phyloP scores from a whole-genome alignment of 2,329 filamentous ascomycete genomes.

The Colletotrichum somersetense region DNA sequence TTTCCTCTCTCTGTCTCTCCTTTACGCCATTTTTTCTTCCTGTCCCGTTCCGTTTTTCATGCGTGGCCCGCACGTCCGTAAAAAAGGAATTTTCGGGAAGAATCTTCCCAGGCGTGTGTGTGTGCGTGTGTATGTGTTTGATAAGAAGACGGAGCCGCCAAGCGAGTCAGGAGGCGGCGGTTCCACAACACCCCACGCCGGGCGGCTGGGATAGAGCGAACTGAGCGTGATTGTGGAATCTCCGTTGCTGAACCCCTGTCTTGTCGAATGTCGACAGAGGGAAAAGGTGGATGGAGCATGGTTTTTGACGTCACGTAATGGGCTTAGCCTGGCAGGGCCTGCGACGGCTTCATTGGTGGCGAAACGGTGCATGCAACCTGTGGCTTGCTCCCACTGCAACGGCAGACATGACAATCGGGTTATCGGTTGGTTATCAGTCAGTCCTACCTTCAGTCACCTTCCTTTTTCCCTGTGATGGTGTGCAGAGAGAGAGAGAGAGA shows the following conservation, averaged over 20 bases:
- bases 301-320: conserved; percentile 38
- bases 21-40: conserved; percentile 9
- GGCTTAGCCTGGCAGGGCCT: conserved; percentile 20
- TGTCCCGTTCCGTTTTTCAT: neutral
- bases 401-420: neutral
- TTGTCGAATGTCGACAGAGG: conserved; percentile 7
- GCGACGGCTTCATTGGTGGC: conserved; percentile 1
- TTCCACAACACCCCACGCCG: conserved; percentile 14
- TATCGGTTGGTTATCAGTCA: neutral
- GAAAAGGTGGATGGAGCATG: conserved; percentile 18
- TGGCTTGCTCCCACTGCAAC: conserved; percentile 1
- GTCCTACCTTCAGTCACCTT: neutral
- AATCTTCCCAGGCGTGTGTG: neutral
- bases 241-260: neutral
- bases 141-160: conserved; percentile 30
- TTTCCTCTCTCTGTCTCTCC: neutral
- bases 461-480: conserved; percentile 1
- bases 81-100: conserved; percentile 38
- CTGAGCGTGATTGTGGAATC: conserved; percentile 31
- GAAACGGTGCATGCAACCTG: conserved; percentile 10
- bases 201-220: conserved; percentile 14
- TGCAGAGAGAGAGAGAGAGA: neutral
- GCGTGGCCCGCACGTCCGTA: conserved; percentile 18
- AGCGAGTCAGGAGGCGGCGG: conserved; percentile 40
- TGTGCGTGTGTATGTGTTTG: conserved; percentile 3